Conservation (phyloP, 1,284 basidiomycete genomes). For the Melampsora larici-populina region DNA sequence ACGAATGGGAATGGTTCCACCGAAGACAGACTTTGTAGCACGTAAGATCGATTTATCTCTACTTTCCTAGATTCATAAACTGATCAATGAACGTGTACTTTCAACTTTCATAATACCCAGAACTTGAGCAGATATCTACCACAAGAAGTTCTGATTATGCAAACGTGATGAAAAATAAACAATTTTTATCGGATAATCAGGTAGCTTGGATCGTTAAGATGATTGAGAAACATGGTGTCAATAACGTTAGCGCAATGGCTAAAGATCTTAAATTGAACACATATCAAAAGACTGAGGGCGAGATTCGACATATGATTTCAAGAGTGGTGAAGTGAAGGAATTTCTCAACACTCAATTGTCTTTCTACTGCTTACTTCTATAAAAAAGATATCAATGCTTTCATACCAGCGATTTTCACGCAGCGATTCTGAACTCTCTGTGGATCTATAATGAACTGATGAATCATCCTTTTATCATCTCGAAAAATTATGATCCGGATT, state of each 20-base stretch:
- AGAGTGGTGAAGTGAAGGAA: not conserved
- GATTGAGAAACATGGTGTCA: constrained; percentile 7
- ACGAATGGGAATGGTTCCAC: constrained; percentile 1
- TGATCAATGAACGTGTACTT: not conserved
- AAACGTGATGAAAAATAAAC: constrained; percentile 18
- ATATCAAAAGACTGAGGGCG: constrained; percentile 18
- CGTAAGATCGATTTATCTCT: not conserved
- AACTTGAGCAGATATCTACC: constrained; percentile 12
- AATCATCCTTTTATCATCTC: too few species aligned
- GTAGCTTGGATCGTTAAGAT: constrained; percentile 11
- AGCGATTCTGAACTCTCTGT: too few species aligned
- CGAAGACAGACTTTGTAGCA: constrained; percentile 31
- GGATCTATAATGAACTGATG: too few species aligned
- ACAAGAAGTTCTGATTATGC: not conserved
- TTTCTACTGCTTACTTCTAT: too few species aligned
- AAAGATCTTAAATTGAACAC: constrained; percentile 22
- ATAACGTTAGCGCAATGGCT: constrained; percentile 12
- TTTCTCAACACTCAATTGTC: too few species aligned
- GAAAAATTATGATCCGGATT: too few species aligned
- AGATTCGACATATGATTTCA: constrained; percentile 12
- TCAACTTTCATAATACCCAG: not conserved
- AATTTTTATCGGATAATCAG: constrained; percentile 16
- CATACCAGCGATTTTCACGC: too few species aligned
- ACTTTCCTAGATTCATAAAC: not conserved
- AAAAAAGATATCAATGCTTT: too few species aligned